These are phyloP conservation scores for Aspergillus sparsus DNA, from an alignment of 495 filamentous ascomycete species.

Conservation along the genomic window DNA sequence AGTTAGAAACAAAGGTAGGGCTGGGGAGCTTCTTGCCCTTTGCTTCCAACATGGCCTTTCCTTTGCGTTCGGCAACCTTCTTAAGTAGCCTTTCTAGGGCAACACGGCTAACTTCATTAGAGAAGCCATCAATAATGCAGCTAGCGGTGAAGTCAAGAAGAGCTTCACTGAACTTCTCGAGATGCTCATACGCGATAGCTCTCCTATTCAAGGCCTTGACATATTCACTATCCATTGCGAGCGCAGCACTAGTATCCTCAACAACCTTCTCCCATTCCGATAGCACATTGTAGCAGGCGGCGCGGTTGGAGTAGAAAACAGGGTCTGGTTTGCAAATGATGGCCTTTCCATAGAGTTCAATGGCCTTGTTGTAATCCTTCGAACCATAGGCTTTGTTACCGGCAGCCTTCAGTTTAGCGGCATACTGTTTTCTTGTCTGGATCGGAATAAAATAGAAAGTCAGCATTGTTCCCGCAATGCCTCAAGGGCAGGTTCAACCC, in stretches of 20 bases:
- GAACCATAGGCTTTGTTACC: slow-evolving; percentile 95
- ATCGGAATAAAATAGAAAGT: slow-evolving; percentile 17
- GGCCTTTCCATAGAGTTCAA: slow-evolving; percentile 90
- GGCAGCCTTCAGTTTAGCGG: slow-evolving; percentile 86
- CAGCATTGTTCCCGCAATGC: neutral
- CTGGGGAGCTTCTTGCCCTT: slow-evolving; percentile 87
- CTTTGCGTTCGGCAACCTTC: slow-evolving; percentile 94
- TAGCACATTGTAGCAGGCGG: slow-evolving; percentile 94
- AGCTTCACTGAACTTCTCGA: slow-evolving; percentile 87
- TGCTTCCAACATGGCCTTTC: slow-evolving; percentile 74
- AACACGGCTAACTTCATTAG: slow-evolving; percentile 82
- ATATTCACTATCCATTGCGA: slow-evolving; percentile 90
- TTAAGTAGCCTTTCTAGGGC: slow-evolving; percentile 91
- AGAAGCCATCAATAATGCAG: slow-evolving; percentile 97
- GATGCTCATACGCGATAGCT: slow-evolving; percentile 93
- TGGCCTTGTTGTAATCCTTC: slow-evolving; percentile 89
- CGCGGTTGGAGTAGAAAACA: slow-evolving; percentile 97
- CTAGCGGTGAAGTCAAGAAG: slow-evolving; percentile 96
- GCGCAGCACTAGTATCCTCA: slow-evolving; percentile 92
- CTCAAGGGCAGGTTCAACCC: neutral
- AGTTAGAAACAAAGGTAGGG: slow-evolving; percentile 95
- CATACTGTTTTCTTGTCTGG: slow-evolving; percentile 70
- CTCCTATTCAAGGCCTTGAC: slow-evolving; percentile 96
- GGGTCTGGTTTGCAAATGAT: slow-evolving; percentile 97
- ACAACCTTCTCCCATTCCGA: slow-evolving; percentile 93